These are phyloP conservation scores for Sanguinoderma infundibulare DNA, from an alignment of 1,284 basidiomycete species.

Conservation along the genomic window DNA sequence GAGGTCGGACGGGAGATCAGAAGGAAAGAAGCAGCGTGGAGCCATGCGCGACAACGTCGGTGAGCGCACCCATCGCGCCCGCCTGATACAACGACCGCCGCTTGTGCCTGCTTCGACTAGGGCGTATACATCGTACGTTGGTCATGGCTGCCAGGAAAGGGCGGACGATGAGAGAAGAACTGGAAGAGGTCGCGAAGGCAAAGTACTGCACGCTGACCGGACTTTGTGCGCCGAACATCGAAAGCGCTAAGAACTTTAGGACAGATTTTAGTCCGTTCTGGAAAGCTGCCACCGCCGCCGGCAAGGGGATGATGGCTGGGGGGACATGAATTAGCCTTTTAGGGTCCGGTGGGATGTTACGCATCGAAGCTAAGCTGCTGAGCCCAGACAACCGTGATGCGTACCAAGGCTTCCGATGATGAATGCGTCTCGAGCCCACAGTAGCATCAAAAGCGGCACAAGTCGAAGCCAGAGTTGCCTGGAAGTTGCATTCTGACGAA, in stretches of 20 bases:
- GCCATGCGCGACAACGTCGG: conserved; percentile 12
- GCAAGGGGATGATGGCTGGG: too few species aligned
- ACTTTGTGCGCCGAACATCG: neutral
- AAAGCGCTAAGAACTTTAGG: neutral
- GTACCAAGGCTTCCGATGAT: too few species aligned
- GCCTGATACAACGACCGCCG: neutral
- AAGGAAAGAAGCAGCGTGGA: conserved; percentile 9
- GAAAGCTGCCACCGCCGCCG: too few species aligned
- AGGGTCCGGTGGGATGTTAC: too few species aligned
- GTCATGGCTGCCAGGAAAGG: neutral
- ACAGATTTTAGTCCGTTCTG: neutral
- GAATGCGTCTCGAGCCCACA: too few species aligned
- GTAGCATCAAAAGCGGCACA: too few species aligned
- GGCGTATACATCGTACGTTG: neutral
- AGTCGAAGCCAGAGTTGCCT: too few species aligned
- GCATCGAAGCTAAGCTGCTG: too few species aligned
- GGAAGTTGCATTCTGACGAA: too few species aligned
- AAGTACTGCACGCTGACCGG: neutral
- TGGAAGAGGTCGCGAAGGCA: neutral
- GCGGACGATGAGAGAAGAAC: neutral
- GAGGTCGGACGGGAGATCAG: conserved; percentile 11
- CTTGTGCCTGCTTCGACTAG: conserved; percentile 6
- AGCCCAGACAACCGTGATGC: too few species aligned
- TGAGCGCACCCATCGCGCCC: neutral
- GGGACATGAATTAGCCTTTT: too few species aligned